Percentiles rank a stretch among this genome's conserved stretches.
These are phyloP conservation scores for Elasticomyces elasticus DNA, from an alignment of 495 filamentous ascomycete genomes.

Conservation along the genomic window DNA sequence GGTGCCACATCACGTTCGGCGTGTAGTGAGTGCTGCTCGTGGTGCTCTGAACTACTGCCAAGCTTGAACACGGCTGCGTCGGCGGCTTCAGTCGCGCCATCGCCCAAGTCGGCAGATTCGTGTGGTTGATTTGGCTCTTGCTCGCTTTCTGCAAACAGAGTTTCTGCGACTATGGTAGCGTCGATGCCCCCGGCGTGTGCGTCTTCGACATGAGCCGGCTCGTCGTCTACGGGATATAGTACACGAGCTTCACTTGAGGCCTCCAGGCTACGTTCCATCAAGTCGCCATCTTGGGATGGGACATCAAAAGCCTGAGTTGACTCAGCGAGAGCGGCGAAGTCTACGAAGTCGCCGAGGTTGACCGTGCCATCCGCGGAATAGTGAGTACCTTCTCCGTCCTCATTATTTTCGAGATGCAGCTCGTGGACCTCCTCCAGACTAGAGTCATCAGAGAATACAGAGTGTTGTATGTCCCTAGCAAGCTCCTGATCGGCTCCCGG, in stretches of 20 bases:
- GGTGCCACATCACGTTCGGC: background rate
- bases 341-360: slow-evolving; percentile 20
- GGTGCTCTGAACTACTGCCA: no score
- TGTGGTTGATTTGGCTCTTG: background rate
- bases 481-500: background rate
- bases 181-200: background rate
- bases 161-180: background rate
- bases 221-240: background rate
- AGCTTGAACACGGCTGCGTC: no score
- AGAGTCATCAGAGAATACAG: background rate
- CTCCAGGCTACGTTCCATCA: background rate
- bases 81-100: no score
- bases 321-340: slow-evolving; percentile 15
- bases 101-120: no score
- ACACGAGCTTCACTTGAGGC: background rate
- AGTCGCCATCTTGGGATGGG: background rate
- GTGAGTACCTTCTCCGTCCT: background rate
- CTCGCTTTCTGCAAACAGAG: background rate
- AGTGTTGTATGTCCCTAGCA: background rate
- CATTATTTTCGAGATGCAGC: background rate
- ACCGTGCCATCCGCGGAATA: slow-evolving; percentile 1
- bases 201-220: background rate
- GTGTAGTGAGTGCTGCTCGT: no score
- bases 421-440: background rate
- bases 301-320: slow-evolving; percentile 2